These are phyloP conservation scores for Didymella pinodella DNA, from an alignment of 2,329 filamentous ascomycete species.

Conservation along the genomic window DNA sequence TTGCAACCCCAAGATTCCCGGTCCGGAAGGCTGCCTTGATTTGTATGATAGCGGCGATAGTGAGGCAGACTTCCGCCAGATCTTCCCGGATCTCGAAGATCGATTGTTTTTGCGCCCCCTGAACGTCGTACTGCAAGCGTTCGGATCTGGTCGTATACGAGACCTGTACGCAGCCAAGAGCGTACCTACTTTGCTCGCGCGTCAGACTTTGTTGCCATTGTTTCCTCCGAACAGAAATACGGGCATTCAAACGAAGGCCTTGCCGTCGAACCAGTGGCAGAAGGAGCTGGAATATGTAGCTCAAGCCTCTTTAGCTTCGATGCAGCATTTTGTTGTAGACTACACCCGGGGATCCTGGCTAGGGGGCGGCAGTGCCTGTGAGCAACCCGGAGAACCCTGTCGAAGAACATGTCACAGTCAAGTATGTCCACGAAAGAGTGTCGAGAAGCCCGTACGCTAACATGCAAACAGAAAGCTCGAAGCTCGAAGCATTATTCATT, in stretches of 20 bases:
- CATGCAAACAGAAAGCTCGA: not conserved
- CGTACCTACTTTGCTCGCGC: slow-evolving; percentile 4
- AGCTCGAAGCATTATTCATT: slow-evolving; percentile 15
- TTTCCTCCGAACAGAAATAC: not conserved
- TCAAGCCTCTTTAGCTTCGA: not conserved
- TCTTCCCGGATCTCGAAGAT: not conserved
- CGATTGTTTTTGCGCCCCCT: not conserved
- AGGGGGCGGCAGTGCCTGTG: not conserved
- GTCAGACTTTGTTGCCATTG: not conserved
- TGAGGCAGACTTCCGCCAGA: not conserved
- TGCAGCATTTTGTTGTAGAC: slow-evolving; percentile 2
- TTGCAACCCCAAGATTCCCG: slow-evolving; percentile 1
- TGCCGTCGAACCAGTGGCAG: slow-evolving; percentile 12
- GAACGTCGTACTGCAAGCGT: not conserved
- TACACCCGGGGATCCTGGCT: slow-evolving; percentile 7
- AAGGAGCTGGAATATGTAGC: not conserved
- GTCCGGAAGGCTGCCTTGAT: not conserved
- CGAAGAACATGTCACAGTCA: slow-evolving; percentile 1
- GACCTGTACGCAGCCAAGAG: not conserved
- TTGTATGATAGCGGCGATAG: not conserved
- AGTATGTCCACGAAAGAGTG: not conserved
- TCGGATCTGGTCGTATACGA: not conserved
- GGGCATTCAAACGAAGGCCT: not conserved
- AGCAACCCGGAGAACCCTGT: not conserved
- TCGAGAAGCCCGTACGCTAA: not conserved